These are phyloP conservation scores for Calonectria crousiana DNA, from an alignment of 2,329 filamentous ascomycete species.

Conservation along the genomic window DNA sequence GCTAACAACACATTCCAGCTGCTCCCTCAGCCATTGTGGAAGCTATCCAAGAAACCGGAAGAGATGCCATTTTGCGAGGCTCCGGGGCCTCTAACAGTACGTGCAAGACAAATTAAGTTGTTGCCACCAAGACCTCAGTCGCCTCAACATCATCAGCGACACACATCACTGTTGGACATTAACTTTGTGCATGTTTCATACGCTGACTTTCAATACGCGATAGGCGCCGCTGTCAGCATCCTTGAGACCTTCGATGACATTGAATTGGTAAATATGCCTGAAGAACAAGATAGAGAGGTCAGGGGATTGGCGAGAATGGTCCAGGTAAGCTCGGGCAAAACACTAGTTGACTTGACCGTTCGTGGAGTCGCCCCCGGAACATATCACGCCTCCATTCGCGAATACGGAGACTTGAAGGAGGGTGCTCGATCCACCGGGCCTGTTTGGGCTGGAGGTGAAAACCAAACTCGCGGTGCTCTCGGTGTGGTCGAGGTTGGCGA, in stretches of 20 bases:
- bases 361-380: conserved; percentile 83
- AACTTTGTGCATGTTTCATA: not conserved
- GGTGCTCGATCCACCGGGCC: conserved; percentile 87
- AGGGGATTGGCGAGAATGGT: conserved; percentile 94
- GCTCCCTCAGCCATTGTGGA: conserved; percentile 90
- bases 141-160: not conserved
- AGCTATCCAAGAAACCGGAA: conserved; percentile 89
- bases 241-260: conserved; percentile 83
- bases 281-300: conserved; percentile 68
- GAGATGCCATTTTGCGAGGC: conserved; percentile 93
- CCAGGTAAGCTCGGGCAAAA: conserved; percentile 82
- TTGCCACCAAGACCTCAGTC: not conserved
- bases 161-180: not conserved
- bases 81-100: conserved; percentile 87
- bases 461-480: conserved; percentile 67
- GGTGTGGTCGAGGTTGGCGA: conserved; percentile 81
- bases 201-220: conserved; percentile 24
- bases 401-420: conserved; percentile 86
- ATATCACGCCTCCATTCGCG: conserved; percentile 87
- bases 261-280: conserved; percentile 59
- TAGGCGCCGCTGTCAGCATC: conserved; percentile 91
- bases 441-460: conserved; percentile 76
- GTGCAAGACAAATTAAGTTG: conserved; percentile 49
- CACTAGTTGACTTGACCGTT: conserved; percentile 88
- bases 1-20: conserved; percentile 57